phyloP scores from a whole-genome alignment of 768 basidiomycete species.

The Piloderma croceum region DNA sequence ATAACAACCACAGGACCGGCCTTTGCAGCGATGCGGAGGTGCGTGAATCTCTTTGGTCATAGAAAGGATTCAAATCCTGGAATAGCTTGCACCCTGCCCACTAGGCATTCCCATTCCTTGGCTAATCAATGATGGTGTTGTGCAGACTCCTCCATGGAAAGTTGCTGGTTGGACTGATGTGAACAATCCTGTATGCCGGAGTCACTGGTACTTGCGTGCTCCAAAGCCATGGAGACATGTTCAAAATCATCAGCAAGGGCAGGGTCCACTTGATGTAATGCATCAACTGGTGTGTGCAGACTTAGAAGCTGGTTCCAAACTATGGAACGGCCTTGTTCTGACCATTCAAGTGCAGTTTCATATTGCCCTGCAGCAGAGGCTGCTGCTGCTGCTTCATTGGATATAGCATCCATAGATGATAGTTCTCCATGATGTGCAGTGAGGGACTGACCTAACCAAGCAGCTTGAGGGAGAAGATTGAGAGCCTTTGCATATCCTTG shows the following conservation, averaged over 20 bases:
- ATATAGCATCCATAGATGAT: constrained; percentile 40
- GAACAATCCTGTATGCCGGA: too few relatives aligned
- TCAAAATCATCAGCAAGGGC: constrained; percentile 3
- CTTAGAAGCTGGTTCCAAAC: constrained; percentile 17
- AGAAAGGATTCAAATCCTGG: constrained; percentile 15
- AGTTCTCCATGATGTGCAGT: too few relatives aligned
- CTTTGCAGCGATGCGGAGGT: constrained; percentile 16
- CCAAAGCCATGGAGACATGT: background rate
- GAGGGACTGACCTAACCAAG: too few relatives aligned
- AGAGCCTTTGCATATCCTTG: too few relatives aligned
- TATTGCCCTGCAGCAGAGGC: constrained; percentile 6
- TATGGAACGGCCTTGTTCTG: constrained; percentile 20
- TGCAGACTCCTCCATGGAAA: too few relatives aligned
- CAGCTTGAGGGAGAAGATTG: too few relatives aligned
- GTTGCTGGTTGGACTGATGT: too few relatives aligned
- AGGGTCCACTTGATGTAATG: constrained; percentile 5
- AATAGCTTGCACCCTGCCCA: constrained; percentile 27
- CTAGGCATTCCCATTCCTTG: constrained; percentile 24
- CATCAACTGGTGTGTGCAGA: constrained; percentile 17
- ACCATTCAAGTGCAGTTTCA: constrained; percentile 17
- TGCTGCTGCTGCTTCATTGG: too few relatives aligned
- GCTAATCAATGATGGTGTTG: constrained; percentile 17
- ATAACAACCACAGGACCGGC: constrained; percentile 31
- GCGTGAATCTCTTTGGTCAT: constrained; percentile 19
- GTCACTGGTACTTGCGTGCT: too few relatives aligned